Conservation (phyloP, 805 yeast species). For the Starmerella floris region DNA sequence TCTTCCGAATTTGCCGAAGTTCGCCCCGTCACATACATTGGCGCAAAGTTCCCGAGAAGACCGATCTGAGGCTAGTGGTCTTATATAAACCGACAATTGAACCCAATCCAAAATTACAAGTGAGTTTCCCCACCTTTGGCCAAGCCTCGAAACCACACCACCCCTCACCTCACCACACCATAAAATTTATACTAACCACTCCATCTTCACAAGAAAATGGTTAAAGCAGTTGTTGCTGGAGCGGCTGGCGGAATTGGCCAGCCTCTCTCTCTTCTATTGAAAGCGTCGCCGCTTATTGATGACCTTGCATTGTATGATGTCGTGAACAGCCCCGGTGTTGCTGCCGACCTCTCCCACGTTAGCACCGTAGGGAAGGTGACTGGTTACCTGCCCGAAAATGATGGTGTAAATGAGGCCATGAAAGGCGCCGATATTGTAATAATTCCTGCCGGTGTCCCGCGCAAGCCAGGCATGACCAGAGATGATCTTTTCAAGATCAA, state of each 20-base stretch:
- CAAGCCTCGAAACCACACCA: too few species aligned
- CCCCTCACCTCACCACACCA: background rate
- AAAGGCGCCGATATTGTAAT: slow-evolving; percentile 72
- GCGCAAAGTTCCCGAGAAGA: background rate
- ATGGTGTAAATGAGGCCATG: slow-evolving; percentile 56
- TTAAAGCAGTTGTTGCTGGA: slow-evolving; percentile 75
- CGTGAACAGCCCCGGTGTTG: slow-evolving; percentile 73
- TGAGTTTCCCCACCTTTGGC: too few species aligned
- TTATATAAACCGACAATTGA: too few species aligned
- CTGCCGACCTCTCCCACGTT: slow-evolving; percentile 77
- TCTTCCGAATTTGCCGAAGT: background rate
- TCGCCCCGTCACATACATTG: background rate
- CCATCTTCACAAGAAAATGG: slow-evolving; percentile 27
- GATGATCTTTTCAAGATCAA: slow-evolving; percentile 77
- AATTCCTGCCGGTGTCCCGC: slow-evolving; percentile 85
- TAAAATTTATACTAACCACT: background rate
- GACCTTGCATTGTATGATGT: slow-evolving; percentile 74
- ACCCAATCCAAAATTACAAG: too few species aligned
- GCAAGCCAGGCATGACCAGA: slow-evolving; percentile 92
- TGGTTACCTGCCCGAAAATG: slow-evolving; percentile 47
- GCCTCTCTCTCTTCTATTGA: slow-evolving; percentile 70
- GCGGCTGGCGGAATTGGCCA: slow-evolving; percentile 87
- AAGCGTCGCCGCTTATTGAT: slow-evolving; percentile 48
- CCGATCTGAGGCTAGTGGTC: background rate
- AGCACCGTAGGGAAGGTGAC: slow-evolving; percentile 50